These are phyloP conservation scores for Cichorium intybus DNA, from an alignment of 140 eudicot species.

Conservation along the genomic window DNA sequence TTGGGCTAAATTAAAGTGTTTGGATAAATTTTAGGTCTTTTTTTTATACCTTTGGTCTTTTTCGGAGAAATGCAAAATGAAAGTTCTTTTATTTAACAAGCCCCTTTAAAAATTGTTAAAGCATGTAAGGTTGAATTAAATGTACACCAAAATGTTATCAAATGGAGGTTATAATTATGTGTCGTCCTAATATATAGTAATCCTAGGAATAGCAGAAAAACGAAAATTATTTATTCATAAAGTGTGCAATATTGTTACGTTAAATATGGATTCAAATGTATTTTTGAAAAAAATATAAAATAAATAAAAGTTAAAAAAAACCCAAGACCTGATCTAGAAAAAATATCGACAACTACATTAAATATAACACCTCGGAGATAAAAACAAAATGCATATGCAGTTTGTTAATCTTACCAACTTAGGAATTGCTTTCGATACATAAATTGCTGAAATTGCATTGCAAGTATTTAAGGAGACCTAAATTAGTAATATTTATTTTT, in stretches of 20 bases:
- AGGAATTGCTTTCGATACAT: slow-evolving; percentile 26
- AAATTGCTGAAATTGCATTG: slow-evolving; percentile 21
- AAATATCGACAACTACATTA: background rate
- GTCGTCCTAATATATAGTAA: background rate
- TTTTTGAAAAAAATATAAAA: background rate
- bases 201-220: background rate
- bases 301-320: background rate
- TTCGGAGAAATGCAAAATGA: too few relatives aligned
- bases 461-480: slow-evolving; percentile 13
- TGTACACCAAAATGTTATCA: too few relatives aligned
- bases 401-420: slow-evolving; percentile 30
- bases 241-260: background rate
- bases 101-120: too few relatives aligned
- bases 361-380: background rate
- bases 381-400: slow-evolving; percentile 27
- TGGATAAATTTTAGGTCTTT: too few relatives aligned
- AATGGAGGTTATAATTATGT: too few relatives aligned
- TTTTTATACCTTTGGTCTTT: too few relatives aligned
- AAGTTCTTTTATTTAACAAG: too few relatives aligned
- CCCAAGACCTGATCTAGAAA: background rate
- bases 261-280: background rate
- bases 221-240: background rate
- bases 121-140: too few relatives aligned
- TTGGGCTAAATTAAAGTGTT: too few relatives aligned
- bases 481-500: slow-evolving; percentile 3